These are phyloP conservation scores for Moricandia arvensis DNA, from an alignment of 345 rosid species.

Conservation along the genomic window DNA sequence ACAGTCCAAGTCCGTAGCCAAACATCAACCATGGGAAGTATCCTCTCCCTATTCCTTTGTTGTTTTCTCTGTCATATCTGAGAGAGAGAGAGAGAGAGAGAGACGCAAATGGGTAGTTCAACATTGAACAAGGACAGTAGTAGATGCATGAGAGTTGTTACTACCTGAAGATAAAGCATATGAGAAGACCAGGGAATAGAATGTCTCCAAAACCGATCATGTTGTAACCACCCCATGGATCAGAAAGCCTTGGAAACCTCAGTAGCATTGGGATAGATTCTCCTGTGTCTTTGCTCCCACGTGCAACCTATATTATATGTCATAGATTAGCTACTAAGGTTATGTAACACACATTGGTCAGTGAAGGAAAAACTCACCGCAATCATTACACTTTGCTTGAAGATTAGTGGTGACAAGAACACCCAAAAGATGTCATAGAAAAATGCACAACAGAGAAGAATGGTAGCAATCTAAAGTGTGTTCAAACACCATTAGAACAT, in stretches of 20 bases:
- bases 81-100: too few species aligned
- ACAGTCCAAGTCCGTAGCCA: slow-evolving; percentile 86
- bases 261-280: slow-evolving; percentile 94
- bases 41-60: slow-evolving; percentile 48
- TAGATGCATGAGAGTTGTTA: slow-evolving; percentile 27
- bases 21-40: slow-evolving; percentile 72
- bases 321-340: neutral
- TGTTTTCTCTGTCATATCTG: slow-evolving; percentile 76
- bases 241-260: slow-evolving; percentile 75
- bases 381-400: slow-evolving; percentile 96
- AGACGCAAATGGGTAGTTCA: slow-evolving; percentile 11
- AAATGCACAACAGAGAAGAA: slow-evolving; percentile 92
- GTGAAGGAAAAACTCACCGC: slow-evolving; percentile 55
- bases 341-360: neutral
- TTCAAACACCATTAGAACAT: slow-evolving; percentile 35
- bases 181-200: slow-evolving; percentile 94
- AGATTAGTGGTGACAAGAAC: slow-evolving; percentile 83
- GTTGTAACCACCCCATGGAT: slow-evolving; percentile 98
- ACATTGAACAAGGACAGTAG: too few species aligned
- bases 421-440: slow-evolving; percentile 99
- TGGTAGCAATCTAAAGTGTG: slow-evolving; percentile 78
- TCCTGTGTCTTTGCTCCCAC: slow-evolving; percentile 85
- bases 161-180: slow-evolving; percentile 87
- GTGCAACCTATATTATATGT: slow-evolving; percentile 70
- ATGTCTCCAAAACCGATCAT: slow-evolving; percentile 99